phyloP scores from a whole-genome alignment of 2,329 filamentous ascomycete species.

The Pleoardoris graminearum region DNA sequence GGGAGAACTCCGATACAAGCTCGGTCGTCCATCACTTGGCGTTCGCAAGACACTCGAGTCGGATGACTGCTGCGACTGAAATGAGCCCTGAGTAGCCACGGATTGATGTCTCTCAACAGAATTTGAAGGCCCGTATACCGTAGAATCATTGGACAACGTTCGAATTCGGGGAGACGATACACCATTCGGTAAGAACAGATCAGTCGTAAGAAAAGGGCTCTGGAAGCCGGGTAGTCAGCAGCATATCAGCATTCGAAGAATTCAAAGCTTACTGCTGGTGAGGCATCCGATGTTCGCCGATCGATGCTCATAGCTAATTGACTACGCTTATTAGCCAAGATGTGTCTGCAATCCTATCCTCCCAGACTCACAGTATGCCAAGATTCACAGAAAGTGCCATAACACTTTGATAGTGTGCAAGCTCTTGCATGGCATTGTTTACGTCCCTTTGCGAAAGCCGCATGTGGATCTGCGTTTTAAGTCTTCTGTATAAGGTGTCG shows the following conservation, averaged over 20 bases:
- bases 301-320: slow-evolving; percentile 8
- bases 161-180: not conserved
- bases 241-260: not conserved
- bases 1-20: not conserved
- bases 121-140: slow-evolving; percentile 5
- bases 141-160: slow-evolving; percentile 15
- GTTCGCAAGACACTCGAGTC: slow-evolving; percentile 1
- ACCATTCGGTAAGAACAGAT: not conserved
- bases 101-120: slow-evolving; percentile 8
- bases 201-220: not conserved
- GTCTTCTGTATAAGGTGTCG: slow-evolving; percentile 14
- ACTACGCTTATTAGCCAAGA: not conserved
- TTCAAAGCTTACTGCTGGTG: not conserved
- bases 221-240: not conserved
- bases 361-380: not conserved
- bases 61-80: slow-evolving; percentile 10
- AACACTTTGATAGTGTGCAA: slow-evolving; percentile 11
- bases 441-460: slow-evolving; percentile 17
- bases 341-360: not conserved
- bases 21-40: slow-evolving; percentile 10
- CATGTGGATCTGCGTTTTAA: slow-evolving; percentile 10
- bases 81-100: slow-evolving; percentile 4
- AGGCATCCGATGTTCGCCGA: slow-evolving; percentile 13
- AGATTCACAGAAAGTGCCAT: slow-evolving; percentile 9
- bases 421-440: slow-evolving; percentile 15